phyloP scores from a whole-genome alignment of 2,329 filamentous ascomycete genomes.

The Hysterium pulicare region DNA sequence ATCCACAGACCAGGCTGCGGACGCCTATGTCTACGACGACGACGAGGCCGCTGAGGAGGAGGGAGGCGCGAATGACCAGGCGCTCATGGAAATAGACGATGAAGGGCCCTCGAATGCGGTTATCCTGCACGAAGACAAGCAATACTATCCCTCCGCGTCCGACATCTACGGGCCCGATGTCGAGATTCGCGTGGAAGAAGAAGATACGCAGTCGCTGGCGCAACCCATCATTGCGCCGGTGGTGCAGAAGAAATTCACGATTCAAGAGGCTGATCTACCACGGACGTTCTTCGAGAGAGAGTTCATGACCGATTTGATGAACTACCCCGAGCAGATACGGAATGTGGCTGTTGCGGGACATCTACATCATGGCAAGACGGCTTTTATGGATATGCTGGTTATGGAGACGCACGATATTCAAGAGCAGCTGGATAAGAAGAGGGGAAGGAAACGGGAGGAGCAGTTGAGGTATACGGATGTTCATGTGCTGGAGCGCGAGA shows the following conservation, averaged over 20 bases:
- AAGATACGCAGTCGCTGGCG: slow-evolving; percentile 88
- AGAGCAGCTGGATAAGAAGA: slow-evolving; percentile 73
- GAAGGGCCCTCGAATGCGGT: slow-evolving; percentile 93
- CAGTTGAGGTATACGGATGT: slow-evolving; percentile 94
- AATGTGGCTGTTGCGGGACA: slow-evolving; percentile 92
- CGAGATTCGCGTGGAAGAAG: slow-evolving; percentile 93
- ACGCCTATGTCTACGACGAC: slow-evolving; percentile 75
- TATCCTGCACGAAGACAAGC: slow-evolving; percentile 98
- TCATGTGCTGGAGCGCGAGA: slow-evolving; percentile 81
- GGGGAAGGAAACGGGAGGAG: slow-evolving; percentile 78
- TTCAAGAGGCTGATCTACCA: slow-evolving; percentile 88
- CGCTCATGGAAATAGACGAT: slow-evolving; percentile 92
- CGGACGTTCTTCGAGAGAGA: slow-evolving; percentile 81
- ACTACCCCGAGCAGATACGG: slow-evolving; percentile 88
- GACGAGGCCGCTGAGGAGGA: slow-evolving; percentile 58
- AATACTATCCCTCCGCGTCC: slow-evolving; percentile 97
- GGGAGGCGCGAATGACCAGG: slow-evolving; percentile 60
- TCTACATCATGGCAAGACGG: slow-evolving; percentile 95
- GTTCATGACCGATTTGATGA: slow-evolving; percentile 95
- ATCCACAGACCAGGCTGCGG: slow-evolving; percentile 69
- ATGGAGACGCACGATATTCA: slow-evolving; percentile 88
- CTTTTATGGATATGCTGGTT: slow-evolving; percentile 97
- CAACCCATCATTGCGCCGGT: slow-evolving; percentile 93
- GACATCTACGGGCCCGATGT: slow-evolving; percentile 94
- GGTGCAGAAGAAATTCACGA: slow-evolving; percentile 91